Conservation (phyloP, 2,329 filamentous ascomycete species). For the Chaetothyriales sp. region DNA sequence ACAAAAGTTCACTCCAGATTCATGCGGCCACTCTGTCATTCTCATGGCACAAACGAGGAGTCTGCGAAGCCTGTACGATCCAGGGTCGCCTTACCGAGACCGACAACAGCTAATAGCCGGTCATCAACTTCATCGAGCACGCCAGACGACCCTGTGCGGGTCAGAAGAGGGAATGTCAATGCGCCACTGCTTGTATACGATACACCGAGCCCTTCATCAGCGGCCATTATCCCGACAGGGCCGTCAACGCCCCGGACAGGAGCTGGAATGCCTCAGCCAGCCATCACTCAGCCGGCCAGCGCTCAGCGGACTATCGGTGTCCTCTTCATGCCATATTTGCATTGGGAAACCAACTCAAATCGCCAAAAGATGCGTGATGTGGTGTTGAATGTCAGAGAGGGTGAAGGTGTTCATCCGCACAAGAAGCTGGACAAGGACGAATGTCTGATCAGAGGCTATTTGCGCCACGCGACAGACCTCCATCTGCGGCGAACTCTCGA, state of each 20-base stretch:
- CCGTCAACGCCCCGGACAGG: neutral
- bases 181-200: neutral
- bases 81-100: neutral
- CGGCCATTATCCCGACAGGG: neutral
- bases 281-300: no score
- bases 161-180: neutral
- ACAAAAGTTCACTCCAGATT: conserved; percentile 21
- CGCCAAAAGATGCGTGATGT: conserved; percentile 33
- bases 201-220: neutral
- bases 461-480: conserved; percentile 32
- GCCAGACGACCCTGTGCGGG: neutral
- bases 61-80: neutral
- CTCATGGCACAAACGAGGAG: neutral
- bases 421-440: conserved; percentile 24
- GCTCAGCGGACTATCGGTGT: conserved; percentile 4
- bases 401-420: conserved; percentile 20
- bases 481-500: conserved; percentile 49
- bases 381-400: neutral
- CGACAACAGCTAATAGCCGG: neutral
- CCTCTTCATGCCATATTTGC: conserved; percentile 48
- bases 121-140: neutral
- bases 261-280: neutral
- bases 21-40: conserved; percentile 10
- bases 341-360: conserved; percentile 45
- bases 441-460: conserved; percentile 35